Evolutionary conservation across 129 eudicot species (phyloP), one percentile per base, ranked within the genome.

Genomic region (Heracleum sosnowskyi): DNA sequence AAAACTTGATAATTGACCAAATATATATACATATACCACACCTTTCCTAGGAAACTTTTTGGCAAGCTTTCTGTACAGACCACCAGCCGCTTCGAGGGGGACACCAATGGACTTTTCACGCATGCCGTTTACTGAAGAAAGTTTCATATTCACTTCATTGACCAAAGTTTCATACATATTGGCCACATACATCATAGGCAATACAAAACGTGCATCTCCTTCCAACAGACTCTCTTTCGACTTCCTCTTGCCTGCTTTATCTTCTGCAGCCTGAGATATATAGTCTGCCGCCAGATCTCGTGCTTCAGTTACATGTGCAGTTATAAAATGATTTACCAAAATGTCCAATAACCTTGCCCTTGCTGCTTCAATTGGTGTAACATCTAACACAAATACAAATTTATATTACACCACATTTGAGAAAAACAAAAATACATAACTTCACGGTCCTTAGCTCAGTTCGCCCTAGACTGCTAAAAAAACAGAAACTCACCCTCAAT

Each of bases 31-130:
- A 29, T 26, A 33, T 34, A 31, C 15, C 7, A 37, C 47, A 71
- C 75, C 46, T 71, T 71, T 71, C 47, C 29, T 71, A 24, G 75
- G 75, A 39, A 71, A 71, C 47, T 71, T 71, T 18, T 71, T 37
- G 31, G 75, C 75, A 36, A 96, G 95, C 86, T 88, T 96, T 77
- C 99, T 88, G 73, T 96, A 96, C 82, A 96, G 81, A 55, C 99
- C 99, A 81, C 99, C 99, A 76, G 99, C 93, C 40, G 99, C 99
- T 89, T 96, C 99, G 72, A 92, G 99, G 82, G 97, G 97, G 42
- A 92, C 97, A 47, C 95, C 92, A 31, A 96, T 85, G 44, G 95
- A 87, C 83, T 96, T 96, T 70, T 92, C 99, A 51, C 88, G 95
- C 84, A 87, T 83, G 68, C 96, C 92, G 83, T 88, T 86, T 81